Base-by-base conservation (phyloP, 2,329 filamentous ascomycete species). In the Hymenoscyphus infarciens region DNA sequence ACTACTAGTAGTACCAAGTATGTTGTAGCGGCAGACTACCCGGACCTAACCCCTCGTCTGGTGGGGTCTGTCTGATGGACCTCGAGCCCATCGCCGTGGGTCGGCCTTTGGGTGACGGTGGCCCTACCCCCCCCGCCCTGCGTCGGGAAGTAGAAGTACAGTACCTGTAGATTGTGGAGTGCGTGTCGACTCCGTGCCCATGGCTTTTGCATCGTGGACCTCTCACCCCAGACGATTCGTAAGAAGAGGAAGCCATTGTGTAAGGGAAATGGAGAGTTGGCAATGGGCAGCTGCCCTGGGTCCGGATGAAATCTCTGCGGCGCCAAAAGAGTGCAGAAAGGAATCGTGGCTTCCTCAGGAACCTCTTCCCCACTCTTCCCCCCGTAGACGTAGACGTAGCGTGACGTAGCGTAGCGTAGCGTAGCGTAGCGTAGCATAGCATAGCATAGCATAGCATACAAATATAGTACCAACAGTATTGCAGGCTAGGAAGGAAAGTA, bases 271-370 rank as follows among this genome's bases (percentile, higher is more conserved):
- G 19, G n/a, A 4, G 31, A 29, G 27, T 22, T 33, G 38, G 49
- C 6, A 39, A 10, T 3, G 10, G 15, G 1, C 4, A 11, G 57
- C 22, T 22, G n/a, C n/a, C n/a, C n/a, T n/a, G 42, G 16, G 52
- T 15, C 42, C 15, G 58, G 49, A 25, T 45, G 22, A 61, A 61
- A 61, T 61, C 60, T 61, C 60, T 61, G 60, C 54, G 15, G 42
- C n/a, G 19, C 13, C 45, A 52, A n/a, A n/a, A n/a, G n/a, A n/a
- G n/a, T n/a, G n/a, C n/a, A n/a, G n/a, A n/a, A n/a, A n/a, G n/a
- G n/a, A 33, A 56, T 56, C 54, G 54, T 33, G 29, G 54, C 54
- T 33, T 33, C 25, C n/a, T 33, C 54, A 19, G 25, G 19, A 53
- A 5, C 15, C n/a, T 5, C 4, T n/a, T 4, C 8, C 5, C 8